Evolutionary conservation across 2,329 filamentous ascomycete genomes (phyloP), one percentile per base, ranked within the genome.

Genomic region (Akanthomyces uredinophilus): DNA sequence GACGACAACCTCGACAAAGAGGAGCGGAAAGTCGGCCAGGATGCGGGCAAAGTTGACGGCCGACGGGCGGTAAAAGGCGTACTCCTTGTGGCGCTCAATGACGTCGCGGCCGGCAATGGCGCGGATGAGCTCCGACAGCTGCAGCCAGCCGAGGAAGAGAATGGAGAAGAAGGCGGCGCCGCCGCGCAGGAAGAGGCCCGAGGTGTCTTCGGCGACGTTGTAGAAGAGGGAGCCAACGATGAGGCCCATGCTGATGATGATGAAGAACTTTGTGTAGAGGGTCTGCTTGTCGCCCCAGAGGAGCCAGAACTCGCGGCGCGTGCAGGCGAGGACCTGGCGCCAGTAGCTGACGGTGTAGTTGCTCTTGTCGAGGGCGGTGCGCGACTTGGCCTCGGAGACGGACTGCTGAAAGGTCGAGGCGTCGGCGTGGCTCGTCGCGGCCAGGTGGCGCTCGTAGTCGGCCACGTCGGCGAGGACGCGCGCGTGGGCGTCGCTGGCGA

Each of bases 201-300:
- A 72, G 0, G 88, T 90, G 51, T 81, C 78, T 0, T 76, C 66
- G 0, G 81, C 74, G 35, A 90, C 75, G 64, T 90, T 84, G 68
- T 92, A 91, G 75, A 95, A 95, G 20, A 95, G 79, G 2, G 88
- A 91, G 1, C 90, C 88, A 60, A 93, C 87, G 64, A 96, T 90
- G 11, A 96, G 79, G 5, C 74, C 79, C 71, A 91, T 90, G 62
- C 87, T 83, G 62, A 94, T 75, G 68, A 92, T 90, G 70, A 92
- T 91, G 74, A 92, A 89, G 63, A 89, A 81, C 67, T 94, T 95
- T 46, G 90, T 94, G 72, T 87, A 88, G 1, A 95, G 79, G 0
- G 89, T 88, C 1, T 86, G 87, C 64, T 82, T 87, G 73, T 96
- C 90, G 44, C 90, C 90, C 75, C 85, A 83, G 2, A 92, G 80